Percentiles rank a stretch among this genome's conserved stretches.
Conservation (phyloP, 345 rosid genomes). For the Salix caprea region DNA sequence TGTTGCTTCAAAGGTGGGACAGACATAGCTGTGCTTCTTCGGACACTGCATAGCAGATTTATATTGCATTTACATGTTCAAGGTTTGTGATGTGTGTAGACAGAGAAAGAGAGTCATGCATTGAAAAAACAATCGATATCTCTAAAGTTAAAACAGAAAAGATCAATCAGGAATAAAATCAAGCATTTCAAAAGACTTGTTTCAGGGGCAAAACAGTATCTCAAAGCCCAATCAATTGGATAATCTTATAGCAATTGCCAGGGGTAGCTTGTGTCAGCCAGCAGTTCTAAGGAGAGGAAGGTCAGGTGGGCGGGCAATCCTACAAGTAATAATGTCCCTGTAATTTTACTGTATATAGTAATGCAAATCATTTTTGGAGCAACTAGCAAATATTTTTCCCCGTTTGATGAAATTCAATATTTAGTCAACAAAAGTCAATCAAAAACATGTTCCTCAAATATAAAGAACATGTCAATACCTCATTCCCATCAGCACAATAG, state of each 20-base stretch:
- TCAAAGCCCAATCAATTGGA: background rate
- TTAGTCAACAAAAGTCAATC: background rate
- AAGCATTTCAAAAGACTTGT: too few species aligned
- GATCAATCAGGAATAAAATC: too few species aligned
- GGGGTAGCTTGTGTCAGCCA: background rate
- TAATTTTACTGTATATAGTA: background rate
- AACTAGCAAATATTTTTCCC: background rate
- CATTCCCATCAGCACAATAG: conserved; percentile 84
- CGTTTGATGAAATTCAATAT: background rate
- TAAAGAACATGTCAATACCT: conserved; percentile 49
- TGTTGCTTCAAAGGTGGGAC: conserved; percentile 70
- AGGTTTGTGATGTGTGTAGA: conserved; percentile 15
- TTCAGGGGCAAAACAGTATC: background rate
- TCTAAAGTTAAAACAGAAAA: background rate
- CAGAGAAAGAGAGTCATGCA: background rate
- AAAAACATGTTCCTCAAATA: background rate
- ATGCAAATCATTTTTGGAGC: background rate
- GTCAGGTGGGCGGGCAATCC: background rate
- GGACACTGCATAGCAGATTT: conserved; percentile 72
- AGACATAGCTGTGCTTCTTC: conserved; percentile 88
- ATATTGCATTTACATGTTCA: conserved; percentile 29
- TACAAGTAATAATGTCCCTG: background rate
- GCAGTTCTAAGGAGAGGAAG: background rate
- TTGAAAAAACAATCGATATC: background rate
- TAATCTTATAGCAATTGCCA: background rate